These are phyloP conservation scores for Sextonia rubra DNA, from an alignment of 164 flowering plant species.

Conservation along the genomic window DNA sequence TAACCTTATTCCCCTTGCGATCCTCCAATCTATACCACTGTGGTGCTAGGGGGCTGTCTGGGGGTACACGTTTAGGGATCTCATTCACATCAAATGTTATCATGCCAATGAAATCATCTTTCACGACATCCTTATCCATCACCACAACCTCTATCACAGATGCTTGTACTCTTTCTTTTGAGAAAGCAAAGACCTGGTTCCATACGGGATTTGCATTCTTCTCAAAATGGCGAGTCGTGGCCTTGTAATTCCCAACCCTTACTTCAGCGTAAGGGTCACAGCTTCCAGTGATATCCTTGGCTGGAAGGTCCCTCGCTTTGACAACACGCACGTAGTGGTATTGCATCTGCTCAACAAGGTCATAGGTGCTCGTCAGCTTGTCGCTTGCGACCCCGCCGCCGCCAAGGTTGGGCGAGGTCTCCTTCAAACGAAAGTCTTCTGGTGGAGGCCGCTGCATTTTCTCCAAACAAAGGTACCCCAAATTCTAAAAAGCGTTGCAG, in stretches of 20 bases:
- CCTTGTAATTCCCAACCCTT: constrained; percentile 79
- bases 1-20: constrained; percentile 65
- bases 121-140: constrained; percentile 81
- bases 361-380: constrained; percentile 74
- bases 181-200: constrained; percentile 86
- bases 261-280: constrained; percentile 92
- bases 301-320: constrained; percentile 81
- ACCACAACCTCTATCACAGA: constrained; percentile 69
- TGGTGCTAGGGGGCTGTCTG: constrained; percentile 93
- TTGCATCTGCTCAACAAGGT: constrained; percentile 85
- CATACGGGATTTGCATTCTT: constrained; percentile 73
- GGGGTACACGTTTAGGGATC: constrained; percentile 80
- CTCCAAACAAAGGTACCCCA: background rate
- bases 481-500: background rate
- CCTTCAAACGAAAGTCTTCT: constrained; percentile 3
- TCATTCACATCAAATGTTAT: constrained; percentile 77
- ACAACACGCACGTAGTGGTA: constrained; percentile 88
- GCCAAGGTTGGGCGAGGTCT: constrained; percentile 7
- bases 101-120: constrained; percentile 83
- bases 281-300: constrained; percentile 84
- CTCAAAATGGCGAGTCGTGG: constrained; percentile 70
- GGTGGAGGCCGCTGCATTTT: constrained; percentile 1
- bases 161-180: constrained; percentile 75
- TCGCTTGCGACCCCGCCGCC: constrained; percentile 18
- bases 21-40: constrained; percentile 83